These are phyloP conservation scores for Setaria viridis DNA, from an alignment of 202 grass and related monocot genomes.

Conservation along the genomic window DNA sequence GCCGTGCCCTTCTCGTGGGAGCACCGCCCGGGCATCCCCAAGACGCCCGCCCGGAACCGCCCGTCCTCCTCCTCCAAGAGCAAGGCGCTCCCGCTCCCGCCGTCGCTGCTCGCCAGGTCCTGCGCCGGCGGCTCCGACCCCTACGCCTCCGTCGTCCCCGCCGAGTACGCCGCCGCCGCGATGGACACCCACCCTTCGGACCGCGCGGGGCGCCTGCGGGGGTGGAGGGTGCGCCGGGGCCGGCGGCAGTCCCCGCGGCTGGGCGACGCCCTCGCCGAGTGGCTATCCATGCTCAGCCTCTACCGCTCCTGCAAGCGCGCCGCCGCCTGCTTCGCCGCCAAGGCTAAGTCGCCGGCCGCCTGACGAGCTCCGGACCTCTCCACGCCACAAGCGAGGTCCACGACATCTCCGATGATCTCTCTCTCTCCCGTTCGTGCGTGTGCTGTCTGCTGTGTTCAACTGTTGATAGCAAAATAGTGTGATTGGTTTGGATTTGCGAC, in stretches of 20 bases:
- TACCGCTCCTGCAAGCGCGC: conserved; percentile 68
- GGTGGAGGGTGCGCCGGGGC: neutral
- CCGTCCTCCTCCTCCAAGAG: conserved; percentile 22
- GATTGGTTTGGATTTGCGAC: neutral
- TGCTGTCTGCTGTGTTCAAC: neutral
- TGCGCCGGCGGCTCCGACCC: conserved; percentile 37
- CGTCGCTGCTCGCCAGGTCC: conserved; percentile 50
- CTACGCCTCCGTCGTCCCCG: conserved; percentile 38
- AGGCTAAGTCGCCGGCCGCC: conserved; percentile 15
- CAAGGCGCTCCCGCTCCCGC: conserved; percentile 49
- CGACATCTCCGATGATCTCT: neutral
- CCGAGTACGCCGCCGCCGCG: conserved; percentile 36
- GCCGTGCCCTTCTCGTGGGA: conserved; percentile 62
- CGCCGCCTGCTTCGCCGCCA: conserved; percentile 52
- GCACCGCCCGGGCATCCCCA: conserved; percentile 64
- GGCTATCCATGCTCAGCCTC: conserved; percentile 57
- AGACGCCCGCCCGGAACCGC: conserved; percentile 32
- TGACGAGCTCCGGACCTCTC: neutral
- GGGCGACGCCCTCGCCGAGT: conserved; percentile 42
- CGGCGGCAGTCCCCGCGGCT: conserved; percentile 7
- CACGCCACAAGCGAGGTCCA: neutral
- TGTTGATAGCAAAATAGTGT: neutral
- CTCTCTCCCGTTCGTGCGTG: neutral
- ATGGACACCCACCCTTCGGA: neutral
- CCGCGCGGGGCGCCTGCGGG: neutral